phyloP scores from a whole-genome alignment of 495 filamentous ascomycete species.

The Diplogelasinospora grovesii region DNA sequence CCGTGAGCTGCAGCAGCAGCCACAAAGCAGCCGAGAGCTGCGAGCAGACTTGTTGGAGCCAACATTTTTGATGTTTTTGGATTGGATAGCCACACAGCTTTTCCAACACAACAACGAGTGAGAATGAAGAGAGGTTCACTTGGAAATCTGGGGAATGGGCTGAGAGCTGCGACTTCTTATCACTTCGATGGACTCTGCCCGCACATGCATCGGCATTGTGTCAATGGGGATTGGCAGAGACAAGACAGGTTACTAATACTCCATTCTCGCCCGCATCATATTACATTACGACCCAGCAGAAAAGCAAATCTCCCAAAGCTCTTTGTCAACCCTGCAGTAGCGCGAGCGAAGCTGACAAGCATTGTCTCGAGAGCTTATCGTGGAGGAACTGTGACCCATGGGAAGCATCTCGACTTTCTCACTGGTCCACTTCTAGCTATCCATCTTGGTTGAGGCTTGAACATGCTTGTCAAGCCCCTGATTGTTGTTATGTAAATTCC shows the following conservation, averaged over 20 bases:
- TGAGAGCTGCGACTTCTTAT: neutral
- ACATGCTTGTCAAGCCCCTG: constrained; percentile 4
- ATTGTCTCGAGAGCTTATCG: too few species aligned
- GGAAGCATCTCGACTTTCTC: too few species aligned
- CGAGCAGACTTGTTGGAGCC: constrained; percentile 11
- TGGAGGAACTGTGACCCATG: too few species aligned
- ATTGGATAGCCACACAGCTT: neutral
- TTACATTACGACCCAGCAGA: too few species aligned
- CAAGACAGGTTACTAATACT: too few species aligned
- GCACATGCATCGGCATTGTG: neutral
- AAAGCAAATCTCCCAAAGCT: too few species aligned
- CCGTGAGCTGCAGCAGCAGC: constrained; percentile 23
- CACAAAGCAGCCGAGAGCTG: constrained; percentile 20
- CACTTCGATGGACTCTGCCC: neutral
- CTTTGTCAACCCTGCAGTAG: too few species aligned
- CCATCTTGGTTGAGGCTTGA: too few species aligned
- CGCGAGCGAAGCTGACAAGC: too few species aligned
- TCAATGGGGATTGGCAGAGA: constrained; percentile 7
- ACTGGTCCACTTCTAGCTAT: too few species aligned
- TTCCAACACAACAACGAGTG: neutral
- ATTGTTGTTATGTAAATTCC: constrained; percentile 16
- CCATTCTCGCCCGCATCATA: too few species aligned
- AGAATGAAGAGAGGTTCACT: constrained; percentile 1
- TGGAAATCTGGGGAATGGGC: neutral
- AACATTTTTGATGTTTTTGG: constrained; percentile 21